These are phyloP conservation scores for Coemansia sp. DNA, from an alignment of 192 early-diverging fungal genomes.

Conservation along the genomic window DNA sequence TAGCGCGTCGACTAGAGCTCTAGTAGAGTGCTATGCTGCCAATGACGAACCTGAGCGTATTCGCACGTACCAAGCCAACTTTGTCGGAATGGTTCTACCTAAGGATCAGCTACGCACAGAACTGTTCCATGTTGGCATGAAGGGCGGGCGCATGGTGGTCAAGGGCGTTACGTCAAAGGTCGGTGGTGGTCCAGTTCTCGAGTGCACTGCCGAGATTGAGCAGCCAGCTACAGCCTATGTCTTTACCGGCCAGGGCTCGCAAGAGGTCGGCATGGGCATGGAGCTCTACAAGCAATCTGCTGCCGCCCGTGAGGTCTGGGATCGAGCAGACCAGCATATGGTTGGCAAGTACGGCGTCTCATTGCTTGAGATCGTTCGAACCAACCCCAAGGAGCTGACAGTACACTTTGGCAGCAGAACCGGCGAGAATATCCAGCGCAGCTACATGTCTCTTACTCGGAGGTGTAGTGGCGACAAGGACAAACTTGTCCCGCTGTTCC, in stretches of 20 bases:
- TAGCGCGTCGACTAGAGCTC: constrained; percentile 84
- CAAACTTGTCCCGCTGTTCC: not conserved
- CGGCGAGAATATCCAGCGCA: constrained; percentile 76
- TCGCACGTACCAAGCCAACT: constrained; percentile 75
- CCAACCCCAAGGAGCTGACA: constrained; percentile 67
- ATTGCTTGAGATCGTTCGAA: constrained; percentile 86
- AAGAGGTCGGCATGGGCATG: constrained; percentile 96
- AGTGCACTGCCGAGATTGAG: constrained; percentile 84
- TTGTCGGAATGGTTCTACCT: constrained; percentile 89
- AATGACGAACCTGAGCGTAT: constrained; percentile 84
- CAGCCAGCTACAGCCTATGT: constrained; percentile 89
- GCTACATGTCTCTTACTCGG: constrained; percentile 74
- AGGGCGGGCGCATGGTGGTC: constrained; percentile 90
- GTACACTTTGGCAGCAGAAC: constrained; percentile 79
- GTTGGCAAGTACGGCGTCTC: constrained; percentile 81
- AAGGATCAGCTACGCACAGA: constrained; percentile 79
- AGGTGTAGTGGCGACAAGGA: not conserved
- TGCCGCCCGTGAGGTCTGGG: constrained; percentile 87
- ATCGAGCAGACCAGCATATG: constrained; percentile 86
- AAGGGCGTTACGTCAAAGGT: constrained; percentile 81
- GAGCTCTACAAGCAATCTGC: constrained; percentile 79
- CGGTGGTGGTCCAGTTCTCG: constrained; percentile 60
- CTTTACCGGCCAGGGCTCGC: constrained; percentile 97
- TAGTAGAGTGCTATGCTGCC: constrained; percentile 87
- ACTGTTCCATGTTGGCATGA: constrained; percentile 90